Base-by-base conservation (phyloP, 768 basidiomycete species). In the Phylloporus arenicola region DNA sequence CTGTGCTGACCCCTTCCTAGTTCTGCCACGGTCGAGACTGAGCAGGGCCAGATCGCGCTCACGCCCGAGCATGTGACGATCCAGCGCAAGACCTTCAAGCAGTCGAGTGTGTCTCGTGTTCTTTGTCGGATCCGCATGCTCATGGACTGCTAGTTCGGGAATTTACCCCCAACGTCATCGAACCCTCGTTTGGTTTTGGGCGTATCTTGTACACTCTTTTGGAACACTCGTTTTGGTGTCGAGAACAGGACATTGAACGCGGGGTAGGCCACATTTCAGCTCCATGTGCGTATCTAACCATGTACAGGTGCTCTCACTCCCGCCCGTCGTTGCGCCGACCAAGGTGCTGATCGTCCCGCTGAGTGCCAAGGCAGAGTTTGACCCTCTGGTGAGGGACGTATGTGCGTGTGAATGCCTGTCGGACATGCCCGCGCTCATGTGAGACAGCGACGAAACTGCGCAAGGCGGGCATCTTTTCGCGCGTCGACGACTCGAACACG, bases 141-240 rank as follows among this genome's bases (percentile, higher is more conserved):
- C 16, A 62, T 43, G 0, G 65, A 64, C 63, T 62, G 14, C 48
- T 57, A 96, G 93, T 91, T 57, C 90, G 95, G 57, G 94, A 97
- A 71, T 96, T 80, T 71, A 92, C 84, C 48, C 96, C 95, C 33
- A 98, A 97, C 69, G 96, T 99, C 68, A 95, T 98, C 67, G 95
- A 97, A 68, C 94, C 96, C 20, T 99, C 96, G 4, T 96, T 97
- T 70, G 95, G 96, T 52, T 82, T 98, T 57, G 95, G 95, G 47
- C 92, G 95, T 48, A 96, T 98, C 61, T 75, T 97, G 41, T 97
- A 97, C 69, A 83, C 82, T 25, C 76, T 98, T 45, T 82, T 99
- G 30, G 96, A 99, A 69, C 96, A 98, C 75, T 83, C 81, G 60
- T 99, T 86, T 77, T 98, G 95, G 96, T 81, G 81, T 52, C 83